Base-by-base conservation (phyloP, 2,329 filamentous ascomycete genomes). In the Fusarium decemcellulare region DNA sequence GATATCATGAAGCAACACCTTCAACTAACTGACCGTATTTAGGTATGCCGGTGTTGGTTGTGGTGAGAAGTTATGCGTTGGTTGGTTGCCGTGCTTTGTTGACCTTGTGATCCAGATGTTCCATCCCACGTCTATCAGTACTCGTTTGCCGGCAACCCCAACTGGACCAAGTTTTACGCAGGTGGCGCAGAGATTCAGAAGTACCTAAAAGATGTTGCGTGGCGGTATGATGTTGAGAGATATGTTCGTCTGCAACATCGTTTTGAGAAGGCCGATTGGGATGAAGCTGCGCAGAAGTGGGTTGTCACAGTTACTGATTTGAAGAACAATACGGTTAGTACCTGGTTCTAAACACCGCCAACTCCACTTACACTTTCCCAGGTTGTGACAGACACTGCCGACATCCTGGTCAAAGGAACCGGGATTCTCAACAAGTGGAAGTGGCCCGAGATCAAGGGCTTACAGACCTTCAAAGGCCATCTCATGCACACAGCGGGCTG, bases 121-220 rank as follows among this genome's bases (percentile, higher is more conserved):
- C 60, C 61, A 48, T 52, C 61, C 3, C 62, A 65, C 18, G 48
- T 57, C 5, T 65, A 65, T 30, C 58, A 61, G 23, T 65, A 58
- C 30, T 46, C 58, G 7, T 65, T 65, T 42, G 58, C 52, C 1
- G 44, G 37, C 8, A 65, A 65, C 34, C 58, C 46, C 1, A 34
- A 65, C 40, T 65, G 58, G 62, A 42, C 44, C 39, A 51, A 56
- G 23, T 65, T 65, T 40, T 61, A 65, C 16, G 58, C 62, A 3
- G 39, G 34, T 5, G 62, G 46, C 7, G 57, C 62, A 29, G 62
- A 65, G 39, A 65, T 65, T 44, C 59, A 52, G 5, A 23, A 47
- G 16, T 65, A 65, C 27, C 34, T 65, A 11, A 57, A 65, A 36
- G 40, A 34, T 10, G 23, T 63, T 12, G 54, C 55, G 8, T 46